These are phyloP conservation scores for Lyophyllum semitale DNA, from an alignment of 768 basidiomycete genomes.

Conservation along the genomic window DNA sequence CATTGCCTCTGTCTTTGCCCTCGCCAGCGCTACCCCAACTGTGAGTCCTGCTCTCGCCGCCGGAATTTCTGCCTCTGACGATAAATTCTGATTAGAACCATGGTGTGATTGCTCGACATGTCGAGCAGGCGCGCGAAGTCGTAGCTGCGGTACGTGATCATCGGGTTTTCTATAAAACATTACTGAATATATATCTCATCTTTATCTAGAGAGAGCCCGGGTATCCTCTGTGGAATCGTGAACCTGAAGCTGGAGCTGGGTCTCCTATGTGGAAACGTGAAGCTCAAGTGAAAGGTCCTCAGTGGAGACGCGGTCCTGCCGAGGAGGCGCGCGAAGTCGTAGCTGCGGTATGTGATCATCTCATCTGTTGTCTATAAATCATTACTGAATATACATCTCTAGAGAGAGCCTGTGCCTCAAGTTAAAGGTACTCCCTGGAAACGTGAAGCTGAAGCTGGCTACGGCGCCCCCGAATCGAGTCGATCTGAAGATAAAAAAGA, in stretches of 20 bases:
- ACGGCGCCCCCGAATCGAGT: background rate
- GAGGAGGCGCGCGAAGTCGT: background rate
- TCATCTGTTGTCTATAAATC: background rate
- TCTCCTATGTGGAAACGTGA: slow-evolving; percentile 18
- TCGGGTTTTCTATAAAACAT: background rate
- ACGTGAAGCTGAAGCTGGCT: slow-evolving; percentile 5
- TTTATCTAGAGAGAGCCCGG: background rate
- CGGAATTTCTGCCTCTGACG: slow-evolving; percentile 2
- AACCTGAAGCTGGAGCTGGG: slow-evolving; percentile 12
- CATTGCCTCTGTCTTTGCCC: slow-evolving; percentile 23
- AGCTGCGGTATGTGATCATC: slow-evolving; percentile 16
- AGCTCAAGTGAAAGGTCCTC: slow-evolving; percentile 10
- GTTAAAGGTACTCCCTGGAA: slow-evolving; percentile 7
- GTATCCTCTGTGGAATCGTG: background rate
- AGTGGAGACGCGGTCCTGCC: slow-evolving; percentile 13
- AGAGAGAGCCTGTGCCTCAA: background rate
- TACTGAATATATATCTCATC: background rate
- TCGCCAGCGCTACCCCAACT: slow-evolving; percentile 23
- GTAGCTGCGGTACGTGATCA: slow-evolving; percentile 16
- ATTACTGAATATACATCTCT: background rate
- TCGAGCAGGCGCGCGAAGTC: slow-evolving; percentile 11
- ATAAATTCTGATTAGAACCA: slow-evolving; percentile 4
- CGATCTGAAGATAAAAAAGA: no score
- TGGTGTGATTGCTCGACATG: slow-evolving; percentile 17
- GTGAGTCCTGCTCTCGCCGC: slow-evolving; percentile 20